Percentiles rank a stretch among this genome's conserved stretches.
Evolutionary conservation across 2,329 filamentous ascomycete species (phyloP).

Genomic region (Colletotrichum sp.): DNA sequence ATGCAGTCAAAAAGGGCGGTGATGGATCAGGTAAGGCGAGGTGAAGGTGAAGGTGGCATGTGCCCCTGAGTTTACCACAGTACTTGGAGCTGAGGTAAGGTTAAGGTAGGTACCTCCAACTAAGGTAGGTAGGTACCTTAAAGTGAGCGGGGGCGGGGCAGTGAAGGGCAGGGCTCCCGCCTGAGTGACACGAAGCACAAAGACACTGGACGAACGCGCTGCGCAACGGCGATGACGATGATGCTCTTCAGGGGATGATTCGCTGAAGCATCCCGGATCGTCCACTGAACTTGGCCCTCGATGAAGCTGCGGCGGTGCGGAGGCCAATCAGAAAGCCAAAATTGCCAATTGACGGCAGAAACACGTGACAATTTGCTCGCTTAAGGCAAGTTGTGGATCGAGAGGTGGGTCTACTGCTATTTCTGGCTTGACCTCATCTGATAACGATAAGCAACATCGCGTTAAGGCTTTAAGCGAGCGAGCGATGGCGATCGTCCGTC

Average conservation of each 20-base stretch:
- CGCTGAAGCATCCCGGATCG: neutral
- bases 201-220: neutral
- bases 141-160: neutral
- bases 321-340: neutral
- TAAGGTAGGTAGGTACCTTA: neutral
- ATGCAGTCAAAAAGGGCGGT: neutral
- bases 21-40: neutral
- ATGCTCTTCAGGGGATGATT: neutral
- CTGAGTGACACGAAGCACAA: neutral
- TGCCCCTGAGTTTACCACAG: neutral
- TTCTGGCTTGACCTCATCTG: neutral
- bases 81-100: neutral
- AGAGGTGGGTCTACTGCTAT: neutral
- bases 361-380: slow-evolving; percentile 3
- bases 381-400: neutral
- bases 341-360: neutral
- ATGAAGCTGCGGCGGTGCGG: neutral
- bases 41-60: neutral
- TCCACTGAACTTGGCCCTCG: neutral
- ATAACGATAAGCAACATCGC: neutral
- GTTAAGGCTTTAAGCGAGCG: neutral
- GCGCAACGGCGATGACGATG: neutral
- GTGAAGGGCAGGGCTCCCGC: neutral
- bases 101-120: neutral
- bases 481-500: neutral